Percentiles rank a stretch among this genome's conserved stretches.
Evolutionary conservation across 2,329 filamentous ascomycete species (phyloP).

Genomic region (Emydomyces testavorans): DNA sequence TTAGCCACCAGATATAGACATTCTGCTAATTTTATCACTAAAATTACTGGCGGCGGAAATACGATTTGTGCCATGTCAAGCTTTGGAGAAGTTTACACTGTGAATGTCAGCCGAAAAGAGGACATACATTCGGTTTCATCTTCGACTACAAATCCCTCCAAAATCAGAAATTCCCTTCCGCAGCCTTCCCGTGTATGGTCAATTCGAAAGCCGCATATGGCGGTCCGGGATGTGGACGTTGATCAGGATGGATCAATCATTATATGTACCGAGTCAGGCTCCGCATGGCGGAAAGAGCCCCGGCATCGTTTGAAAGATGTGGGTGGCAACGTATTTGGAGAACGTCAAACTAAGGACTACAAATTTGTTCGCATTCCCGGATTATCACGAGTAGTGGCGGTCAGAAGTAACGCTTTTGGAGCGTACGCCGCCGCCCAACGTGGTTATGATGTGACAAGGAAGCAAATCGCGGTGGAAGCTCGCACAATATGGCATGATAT

Average conservation of each 20-base stretch:
- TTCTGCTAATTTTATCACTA: slow-evolving; percentile 56
- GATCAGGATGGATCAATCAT: slow-evolving; percentile 92
- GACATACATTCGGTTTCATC: slow-evolving; percentile 50
- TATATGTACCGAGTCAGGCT: slow-evolving; percentile 80
- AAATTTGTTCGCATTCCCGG: slow-evolving; percentile 89
- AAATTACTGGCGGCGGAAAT: slow-evolving; percentile 74
- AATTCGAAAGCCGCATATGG: slow-evolving; percentile 70
- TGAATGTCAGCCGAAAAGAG: slow-evolving; percentile 58
- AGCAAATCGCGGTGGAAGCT: slow-evolving; percentile 55
- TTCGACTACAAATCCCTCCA: slow-evolving; percentile 85
- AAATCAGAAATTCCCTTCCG: slow-evolving; percentile 74
- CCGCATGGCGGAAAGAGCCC: slow-evolving; percentile 81
- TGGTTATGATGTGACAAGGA: slow-evolving; percentile 69
- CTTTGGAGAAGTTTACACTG: slow-evolving; percentile 76
- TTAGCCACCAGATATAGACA: slow-evolving; percentile 54
- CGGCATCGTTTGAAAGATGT: slow-evolving; percentile 67
- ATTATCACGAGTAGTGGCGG: slow-evolving; percentile 70
- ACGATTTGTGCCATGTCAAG: slow-evolving; percentile 81
- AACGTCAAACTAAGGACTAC: slow-evolving; percentile 69
- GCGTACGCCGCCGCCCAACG: slow-evolving; percentile 79
- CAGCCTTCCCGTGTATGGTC: slow-evolving; percentile 76
- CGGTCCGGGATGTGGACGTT: slow-evolving; percentile 73
- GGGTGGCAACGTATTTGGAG: slow-evolving; percentile 36
- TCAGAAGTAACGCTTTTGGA: slow-evolving; percentile 79
- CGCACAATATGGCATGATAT: slow-evolving; percentile 64